These are phyloP conservation scores for Curvularia lunata DNA, from an alignment of 2,329 filamentous ascomycete genomes.

Conservation along the genomic window DNA sequence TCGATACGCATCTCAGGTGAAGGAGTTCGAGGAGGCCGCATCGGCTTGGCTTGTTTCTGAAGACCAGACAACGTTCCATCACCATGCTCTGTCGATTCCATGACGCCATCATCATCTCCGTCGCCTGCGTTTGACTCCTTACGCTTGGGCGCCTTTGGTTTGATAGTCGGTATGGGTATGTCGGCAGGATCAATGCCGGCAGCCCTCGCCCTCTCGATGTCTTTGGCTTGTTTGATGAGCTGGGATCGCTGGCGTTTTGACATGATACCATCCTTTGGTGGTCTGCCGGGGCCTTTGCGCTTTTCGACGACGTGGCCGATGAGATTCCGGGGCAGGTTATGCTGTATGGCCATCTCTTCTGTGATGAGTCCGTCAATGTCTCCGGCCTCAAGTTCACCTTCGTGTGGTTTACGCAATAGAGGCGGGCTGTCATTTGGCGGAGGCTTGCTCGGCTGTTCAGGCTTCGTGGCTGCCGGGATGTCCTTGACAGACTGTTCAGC, in stretches of 20 bases:
- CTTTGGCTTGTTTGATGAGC: constrained; percentile 65
- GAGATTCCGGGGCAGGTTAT: constrained; percentile 46
- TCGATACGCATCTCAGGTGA: constrained; percentile 68
- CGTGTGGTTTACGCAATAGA: constrained; percentile 35
- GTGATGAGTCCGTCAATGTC: constrained; percentile 45
- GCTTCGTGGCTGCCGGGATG: constrained; percentile 35
- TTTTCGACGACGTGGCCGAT: constrained; percentile 60
- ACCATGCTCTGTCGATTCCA: constrained; percentile 49
- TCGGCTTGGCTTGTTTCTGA: constrained; percentile 56
- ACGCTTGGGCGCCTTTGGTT: constrained; percentile 44
- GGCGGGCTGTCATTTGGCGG: constrained; percentile 39
- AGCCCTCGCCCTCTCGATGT: constrained; percentile 51
- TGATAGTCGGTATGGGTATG: constrained; percentile 42
- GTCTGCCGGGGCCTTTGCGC: constrained; percentile 78
- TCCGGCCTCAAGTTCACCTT: constrained; percentile 40
- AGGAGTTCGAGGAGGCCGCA: constrained; percentile 59
- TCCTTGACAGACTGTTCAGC: constrained; percentile 36
- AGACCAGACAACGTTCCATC: constrained; percentile 48
- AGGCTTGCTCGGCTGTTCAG: constrained; percentile 30
- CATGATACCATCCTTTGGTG: constrained; percentile 83
- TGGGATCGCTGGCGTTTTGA: constrained; percentile 75
- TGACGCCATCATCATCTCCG: constrained; percentile 43
- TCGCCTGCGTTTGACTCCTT: constrained; percentile 49
- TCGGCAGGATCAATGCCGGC: constrained; percentile 48
- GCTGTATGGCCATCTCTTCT: constrained; percentile 50